phyloP scores from a whole-genome alignment of 768 basidiomycete genomes.

The Nidularia pulvinata region DNA sequence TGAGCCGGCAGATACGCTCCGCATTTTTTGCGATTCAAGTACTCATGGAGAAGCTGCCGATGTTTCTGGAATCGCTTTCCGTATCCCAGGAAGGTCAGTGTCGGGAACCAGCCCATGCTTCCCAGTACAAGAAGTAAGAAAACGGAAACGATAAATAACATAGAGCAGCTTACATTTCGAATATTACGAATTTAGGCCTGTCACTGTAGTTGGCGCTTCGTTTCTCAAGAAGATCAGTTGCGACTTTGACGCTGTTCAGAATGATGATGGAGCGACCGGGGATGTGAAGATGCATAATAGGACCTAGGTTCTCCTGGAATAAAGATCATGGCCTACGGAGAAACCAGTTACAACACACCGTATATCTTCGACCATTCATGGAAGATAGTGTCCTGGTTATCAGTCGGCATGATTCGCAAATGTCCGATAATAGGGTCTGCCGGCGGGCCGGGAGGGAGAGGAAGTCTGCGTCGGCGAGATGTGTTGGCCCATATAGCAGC shows the following conservation, averaged over 20 bases:
- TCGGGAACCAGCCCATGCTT: conserved; percentile 16
- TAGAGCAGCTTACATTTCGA: conserved; percentile 3
- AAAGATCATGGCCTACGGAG: background rate
- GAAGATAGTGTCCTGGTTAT: background rate
- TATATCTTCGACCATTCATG: background rate
- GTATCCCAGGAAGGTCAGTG: conserved; percentile 16
- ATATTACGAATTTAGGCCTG: conserved; percentile 17
- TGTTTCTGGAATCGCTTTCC: conserved; percentile 16
- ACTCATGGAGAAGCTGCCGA: conserved; percentile 17
- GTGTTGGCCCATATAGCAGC: no score
- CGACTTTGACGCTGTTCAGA: conserved; percentile 24
- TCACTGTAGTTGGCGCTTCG: conserved; percentile 44
- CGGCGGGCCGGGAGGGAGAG: background rate
- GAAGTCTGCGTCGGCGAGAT: background rate
- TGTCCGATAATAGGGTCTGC: background rate
- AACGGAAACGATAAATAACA: background rate
- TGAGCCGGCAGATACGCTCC: background rate
- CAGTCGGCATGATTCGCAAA: background rate
- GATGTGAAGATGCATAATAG: background rate
- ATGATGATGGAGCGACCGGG: conserved; percentile 14
- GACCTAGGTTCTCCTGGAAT: background rate
- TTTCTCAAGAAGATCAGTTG: conserved; percentile 42
- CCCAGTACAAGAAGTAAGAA: background rate
- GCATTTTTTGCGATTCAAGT: conserved; percentile 10
- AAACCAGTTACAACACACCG: background rate